These are phyloP conservation scores for Boletus huronensis DNA, from an alignment of 768 basidiomycete species.

Conservation along the genomic window DNA sequence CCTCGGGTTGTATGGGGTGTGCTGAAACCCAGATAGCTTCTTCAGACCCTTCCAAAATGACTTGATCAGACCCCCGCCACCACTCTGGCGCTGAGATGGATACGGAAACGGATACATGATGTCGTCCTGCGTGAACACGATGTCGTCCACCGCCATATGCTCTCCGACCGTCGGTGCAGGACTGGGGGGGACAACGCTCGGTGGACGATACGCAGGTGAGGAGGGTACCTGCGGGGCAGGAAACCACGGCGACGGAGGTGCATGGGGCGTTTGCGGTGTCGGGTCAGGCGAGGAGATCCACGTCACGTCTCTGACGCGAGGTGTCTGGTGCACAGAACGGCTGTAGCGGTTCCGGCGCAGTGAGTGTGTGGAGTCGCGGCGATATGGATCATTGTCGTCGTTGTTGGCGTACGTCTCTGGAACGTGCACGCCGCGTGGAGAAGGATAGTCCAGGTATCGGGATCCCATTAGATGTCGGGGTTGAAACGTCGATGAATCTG, in stretches of 20 bases:
- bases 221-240: conserved; percentile 3
- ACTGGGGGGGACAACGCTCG: conserved; percentile 16
- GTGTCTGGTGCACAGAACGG: conserved; percentile 17
- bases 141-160: conserved; percentile 27
- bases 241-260: conserved; percentile 1
- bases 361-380: background rate
- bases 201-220: conserved; percentile 13
- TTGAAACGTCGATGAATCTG: background rate
- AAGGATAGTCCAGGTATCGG: conserved; percentile 18
- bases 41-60: conserved; percentile 35
- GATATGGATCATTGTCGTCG: conserved; percentile 11
- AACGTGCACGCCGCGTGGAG: conserved; percentile 24
- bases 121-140: background rate
- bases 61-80: conserved; percentile 21
- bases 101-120: conserved; percentile 1
- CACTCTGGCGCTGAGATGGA: conserved; percentile 6
- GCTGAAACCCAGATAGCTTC: conserved; percentile 23
- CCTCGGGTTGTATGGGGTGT: background rate
- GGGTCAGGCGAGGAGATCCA: conserved; percentile 23
- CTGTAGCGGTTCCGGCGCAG: conserved; percentile 23
- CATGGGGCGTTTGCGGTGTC: conserved; percentile 9
- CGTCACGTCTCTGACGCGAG: conserved; percentile 20
- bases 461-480: conserved; percentile 20
- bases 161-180: conserved; percentile 28
- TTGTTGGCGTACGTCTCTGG: conserved; percentile 8